These are phyloP conservation scores for Ustilago trichophora DNA, from an alignment of 1,284 basidiomycete genomes.

Conservation along the genomic window DNA sequence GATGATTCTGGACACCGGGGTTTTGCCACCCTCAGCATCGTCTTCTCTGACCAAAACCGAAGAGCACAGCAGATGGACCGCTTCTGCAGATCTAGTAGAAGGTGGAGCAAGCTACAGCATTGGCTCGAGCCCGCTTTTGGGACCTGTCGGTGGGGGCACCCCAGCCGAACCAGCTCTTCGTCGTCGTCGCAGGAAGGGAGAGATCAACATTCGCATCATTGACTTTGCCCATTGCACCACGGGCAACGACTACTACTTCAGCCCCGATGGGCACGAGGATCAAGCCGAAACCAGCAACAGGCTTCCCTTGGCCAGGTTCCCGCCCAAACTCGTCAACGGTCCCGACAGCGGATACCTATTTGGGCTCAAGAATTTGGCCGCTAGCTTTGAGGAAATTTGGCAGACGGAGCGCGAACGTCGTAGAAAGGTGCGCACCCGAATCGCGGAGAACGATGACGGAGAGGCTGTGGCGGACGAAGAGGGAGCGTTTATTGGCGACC, in stretches of 20 bases:
- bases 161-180: constrained; percentile 8
- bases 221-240: constrained; percentile 99
- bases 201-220: constrained; percentile 93
- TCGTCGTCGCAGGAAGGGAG: constrained; percentile 72
- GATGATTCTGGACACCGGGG: constrained; percentile 13
- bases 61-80: constrained; percentile 1
- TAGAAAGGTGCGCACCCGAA: constrained; percentile 7
- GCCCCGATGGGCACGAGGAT: constrained; percentile 27
- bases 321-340: constrained; percentile 85
- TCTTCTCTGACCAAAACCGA: constrained; percentile 8
- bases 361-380: constrained; percentile 80
- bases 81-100: constrained; percentile 17
- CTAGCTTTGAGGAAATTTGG: constrained; percentile 73
- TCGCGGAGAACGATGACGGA: not conserved
- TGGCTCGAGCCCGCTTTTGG: constrained; percentile 40
- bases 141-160: constrained; percentile 14
- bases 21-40: not conserved
- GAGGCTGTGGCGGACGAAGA: constrained; percentile 32
- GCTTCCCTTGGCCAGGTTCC: constrained; percentile 72
- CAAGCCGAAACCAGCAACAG: not conserved
- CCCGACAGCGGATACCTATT: constrained; percentile 94
- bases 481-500: constrained; percentile 32
- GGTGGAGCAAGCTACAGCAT: constrained; percentile 43
- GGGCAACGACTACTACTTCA: constrained; percentile 84
- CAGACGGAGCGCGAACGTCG: constrained; percentile 48